Conservation (phyloP, 2,329 filamentous ascomycete genomes). For the Aureobasidium sp. region DNA sequence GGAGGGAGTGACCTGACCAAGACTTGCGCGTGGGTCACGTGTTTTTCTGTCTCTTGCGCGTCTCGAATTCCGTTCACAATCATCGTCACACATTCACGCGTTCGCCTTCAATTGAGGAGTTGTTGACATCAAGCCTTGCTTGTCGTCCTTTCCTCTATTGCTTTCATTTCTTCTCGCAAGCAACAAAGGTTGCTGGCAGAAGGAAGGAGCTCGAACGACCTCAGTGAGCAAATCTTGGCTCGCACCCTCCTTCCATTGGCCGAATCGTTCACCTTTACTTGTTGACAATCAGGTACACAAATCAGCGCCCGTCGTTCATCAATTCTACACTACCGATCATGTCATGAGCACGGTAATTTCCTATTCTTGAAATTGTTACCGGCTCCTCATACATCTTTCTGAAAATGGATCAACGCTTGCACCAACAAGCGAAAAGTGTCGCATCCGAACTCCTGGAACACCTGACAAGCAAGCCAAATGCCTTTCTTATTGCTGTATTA, state of each 20-base stretch:
- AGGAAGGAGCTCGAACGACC: background rate
- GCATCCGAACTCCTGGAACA: slow-evolving; percentile 18
- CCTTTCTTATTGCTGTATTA: slow-evolving; percentile 33
- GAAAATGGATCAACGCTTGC: background rate
- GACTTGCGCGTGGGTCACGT: too few species aligned
- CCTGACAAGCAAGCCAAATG: slow-evolving; percentile 18
- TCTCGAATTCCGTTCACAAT: background rate
- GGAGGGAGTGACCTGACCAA: too few species aligned
- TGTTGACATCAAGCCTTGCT: background rate
- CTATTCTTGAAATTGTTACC: background rate
- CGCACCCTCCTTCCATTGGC: background rate
- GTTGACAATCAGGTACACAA: background rate
- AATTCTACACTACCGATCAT: background rate
- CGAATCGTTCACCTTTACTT: background rate
- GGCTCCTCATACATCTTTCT: background rate
- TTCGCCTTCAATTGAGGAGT: background rate
- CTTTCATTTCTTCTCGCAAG: background rate
- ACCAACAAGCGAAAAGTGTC: background rate
- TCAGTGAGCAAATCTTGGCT: background rate
- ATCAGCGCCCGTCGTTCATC: background rate
- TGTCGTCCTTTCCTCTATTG: background rate
- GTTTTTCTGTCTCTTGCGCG: background rate
- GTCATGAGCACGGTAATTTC: background rate
- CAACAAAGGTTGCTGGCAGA: too few species aligned
- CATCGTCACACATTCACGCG: background rate